phyloP scores from a whole-genome alignment of 306 rosid species.

The Cucurbita maxima region DNA sequence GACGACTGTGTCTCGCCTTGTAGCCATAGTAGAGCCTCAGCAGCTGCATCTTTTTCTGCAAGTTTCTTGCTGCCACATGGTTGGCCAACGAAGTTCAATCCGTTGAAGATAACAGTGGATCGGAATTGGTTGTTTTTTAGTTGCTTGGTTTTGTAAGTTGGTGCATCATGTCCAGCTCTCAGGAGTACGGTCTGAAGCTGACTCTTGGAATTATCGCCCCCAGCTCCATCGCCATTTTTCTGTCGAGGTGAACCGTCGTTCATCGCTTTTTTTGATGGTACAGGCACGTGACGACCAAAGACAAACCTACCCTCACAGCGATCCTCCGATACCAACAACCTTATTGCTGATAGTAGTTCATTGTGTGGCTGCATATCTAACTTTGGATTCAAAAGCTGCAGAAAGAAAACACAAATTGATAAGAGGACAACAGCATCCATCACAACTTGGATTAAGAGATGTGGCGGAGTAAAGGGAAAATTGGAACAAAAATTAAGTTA shows the following conservation, averaged over 20 bases:
- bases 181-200: constrained; percentile 61
- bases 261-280: constrained; percentile 29
- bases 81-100: constrained; percentile 61
- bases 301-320: constrained; percentile 71
- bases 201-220: constrained; percentile 38
- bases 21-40: constrained; percentile 76
- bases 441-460: neutral
- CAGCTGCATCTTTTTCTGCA: constrained; percentile 81
- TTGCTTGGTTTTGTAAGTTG: constrained; percentile 67
- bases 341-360: constrained; percentile 61
- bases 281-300: constrained; percentile 35
- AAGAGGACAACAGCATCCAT: constrained; percentile 1
- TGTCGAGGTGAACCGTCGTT: constrained; percentile 8
- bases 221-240: constrained; percentile 15
- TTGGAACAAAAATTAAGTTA: constrained; percentile 12
- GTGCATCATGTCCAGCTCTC: constrained; percentile 65
- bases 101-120: constrained; percentile 72
- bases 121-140: constrained; percentile 57
- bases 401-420: constrained; percentile 6
- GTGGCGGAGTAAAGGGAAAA: neutral
- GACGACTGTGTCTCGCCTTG: constrained; percentile 52
- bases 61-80: constrained; percentile 53
- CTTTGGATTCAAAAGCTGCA: constrained; percentile 75
- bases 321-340: constrained; percentile 79
- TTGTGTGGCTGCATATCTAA: constrained; percentile 35